Conservation (phyloP, 78 protist genomes). For the Dictyostelium purpureum region DNA sequence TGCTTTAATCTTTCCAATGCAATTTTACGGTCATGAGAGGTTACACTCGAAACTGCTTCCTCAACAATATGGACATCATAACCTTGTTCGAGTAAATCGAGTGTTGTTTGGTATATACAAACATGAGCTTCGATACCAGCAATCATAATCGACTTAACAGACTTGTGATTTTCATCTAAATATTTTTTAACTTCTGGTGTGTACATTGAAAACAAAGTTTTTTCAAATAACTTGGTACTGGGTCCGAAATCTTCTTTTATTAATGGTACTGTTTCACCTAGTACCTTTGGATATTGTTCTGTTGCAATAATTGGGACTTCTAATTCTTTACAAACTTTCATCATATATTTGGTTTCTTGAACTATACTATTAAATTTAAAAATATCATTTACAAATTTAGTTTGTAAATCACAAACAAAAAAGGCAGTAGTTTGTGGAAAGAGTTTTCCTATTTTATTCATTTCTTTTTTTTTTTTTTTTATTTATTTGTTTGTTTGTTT, state of each 20-base stretch:
- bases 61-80: slow-evolving; percentile 82
- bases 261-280: slow-evolving; percentile 54
- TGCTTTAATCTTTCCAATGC: slow-evolving; percentile 82
- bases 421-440: too few relatives aligned
- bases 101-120: slow-evolving; percentile 79
- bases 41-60: slow-evolving; percentile 72
- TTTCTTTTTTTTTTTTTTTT: too few relatives aligned
- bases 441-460: too few relatives aligned
- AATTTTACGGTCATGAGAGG: not conserved
- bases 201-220: slow-evolving; percentile 81
- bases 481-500: too few relatives aligned
- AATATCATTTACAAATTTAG: slow-evolving; percentile 35
- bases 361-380: slow-evolving; percentile 13
- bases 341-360: slow-evolving; percentile 16
- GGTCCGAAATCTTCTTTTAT: not conserved
- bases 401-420: slow-evolving; percentile 74
- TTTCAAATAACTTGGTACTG: not conserved
- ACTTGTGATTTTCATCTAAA: not conserved
- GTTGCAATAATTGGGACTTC: slow-evolving; percentile 73
- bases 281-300: slow-evolving; percentile 81
- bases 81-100: slow-evolving; percentile 79
- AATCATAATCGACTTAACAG: slow-evolving; percentile 45
- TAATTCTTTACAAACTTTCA: slow-evolving; percentile 52
- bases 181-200: slow-evolving; percentile 12
- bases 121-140: slow-evolving; percentile 86